Evolutionary conservation across 2,329 filamentous ascomycete genomes (phyloP).

Genomic region (Bipolaris zeicola): DNA sequence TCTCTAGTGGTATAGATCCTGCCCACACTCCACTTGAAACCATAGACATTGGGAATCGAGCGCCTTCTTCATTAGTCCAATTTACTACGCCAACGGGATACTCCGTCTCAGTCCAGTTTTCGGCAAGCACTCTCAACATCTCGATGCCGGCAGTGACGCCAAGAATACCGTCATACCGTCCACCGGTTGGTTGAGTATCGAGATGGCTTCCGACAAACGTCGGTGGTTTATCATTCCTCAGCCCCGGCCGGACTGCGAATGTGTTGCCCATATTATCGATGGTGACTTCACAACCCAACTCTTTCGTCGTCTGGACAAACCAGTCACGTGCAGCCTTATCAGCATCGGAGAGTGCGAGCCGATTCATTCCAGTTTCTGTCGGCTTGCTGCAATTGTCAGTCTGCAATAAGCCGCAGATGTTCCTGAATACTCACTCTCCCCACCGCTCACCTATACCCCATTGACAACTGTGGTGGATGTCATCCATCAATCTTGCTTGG

Average conservation of each 20-base stretch:
- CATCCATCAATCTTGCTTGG: constrained; percentile 64
- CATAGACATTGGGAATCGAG: constrained; percentile 78
- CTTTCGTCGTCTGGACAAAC: constrained; percentile 69
- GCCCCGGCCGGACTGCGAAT: constrained; percentile 72
- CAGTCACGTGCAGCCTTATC: constrained; percentile 76
- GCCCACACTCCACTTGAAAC: constrained; percentile 78
- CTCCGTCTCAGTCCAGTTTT: constrained; percentile 70
- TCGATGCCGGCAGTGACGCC: constrained; percentile 76
- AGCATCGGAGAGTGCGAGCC: constrained; percentile 71
- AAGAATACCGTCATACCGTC: constrained; percentile 77
- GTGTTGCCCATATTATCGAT: constrained; percentile 81
- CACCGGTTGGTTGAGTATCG: constrained; percentile 63
- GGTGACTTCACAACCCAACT: constrained; percentile 69
- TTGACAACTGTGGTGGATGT: constrained; percentile 69
- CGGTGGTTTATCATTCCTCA: constrained; percentile 60
- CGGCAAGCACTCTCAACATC: constrained; percentile 70
- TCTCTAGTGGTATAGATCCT: constrained; percentile 66
- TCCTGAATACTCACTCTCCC: constrained; percentile 60
- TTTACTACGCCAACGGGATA: constrained; percentile 77
- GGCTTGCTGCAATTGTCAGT: constrained; percentile 45
- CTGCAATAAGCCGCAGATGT: neutral
- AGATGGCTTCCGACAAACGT: constrained; percentile 73
- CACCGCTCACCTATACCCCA: constrained; percentile 70
- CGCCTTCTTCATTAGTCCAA: constrained; percentile 84
- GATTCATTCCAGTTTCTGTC: constrained; percentile 77